Base-by-base conservation (phyloP, 495 filamentous ascomycete species). In the Annulohypoxylon moriforme region DNA sequence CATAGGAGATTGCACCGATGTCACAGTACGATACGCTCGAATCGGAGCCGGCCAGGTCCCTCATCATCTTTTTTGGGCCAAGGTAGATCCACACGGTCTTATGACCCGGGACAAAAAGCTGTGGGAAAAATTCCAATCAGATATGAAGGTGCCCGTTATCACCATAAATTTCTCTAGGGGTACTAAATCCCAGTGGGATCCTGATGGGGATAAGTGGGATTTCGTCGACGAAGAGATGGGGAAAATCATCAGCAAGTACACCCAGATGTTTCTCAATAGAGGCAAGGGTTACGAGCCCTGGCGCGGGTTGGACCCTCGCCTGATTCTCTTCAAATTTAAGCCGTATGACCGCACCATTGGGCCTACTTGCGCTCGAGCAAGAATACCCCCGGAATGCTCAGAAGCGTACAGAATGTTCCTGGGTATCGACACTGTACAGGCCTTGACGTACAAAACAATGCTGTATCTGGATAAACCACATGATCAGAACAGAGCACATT, bases 61-160 rank as follows among this genome's bases (percentile, higher is more conserved):
- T n/a, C n/a, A 56, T 24, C 11, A 36, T 13, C 1, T 34, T 1
- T 47, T 46, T 18, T 47, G 13, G 52, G 62, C 25, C 16, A 33
- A 46, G 34, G 36, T 65, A 7, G 62, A 65, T 34, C 62, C 62
- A 16, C 25, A 36, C 1, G 24, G 56, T 18, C 24, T 65, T 11
- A 65, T 65, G 38, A 16, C 52, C 24, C 62, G 24, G 25, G 18
- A 47, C n/a, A 42, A 38, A 20, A 31, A 33, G 3, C 50, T 56
- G 29, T 65, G 62, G 62, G 16, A 65, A 8, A 27, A 14, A 57
- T 36, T 38, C 9, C 36, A 65, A 13, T 24, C 22, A 47, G 14
- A 10, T 4, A 65, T 57, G 52, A 1, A 0, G 4, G 36, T 46
- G 16, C 50, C 62, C n/a, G 10, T 47, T 38, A 34, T 65, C 4